Evolutionary conservation across 2,329 filamentous ascomycete species (phyloP).

Genomic region (Cyanodermella asteris): DNA sequence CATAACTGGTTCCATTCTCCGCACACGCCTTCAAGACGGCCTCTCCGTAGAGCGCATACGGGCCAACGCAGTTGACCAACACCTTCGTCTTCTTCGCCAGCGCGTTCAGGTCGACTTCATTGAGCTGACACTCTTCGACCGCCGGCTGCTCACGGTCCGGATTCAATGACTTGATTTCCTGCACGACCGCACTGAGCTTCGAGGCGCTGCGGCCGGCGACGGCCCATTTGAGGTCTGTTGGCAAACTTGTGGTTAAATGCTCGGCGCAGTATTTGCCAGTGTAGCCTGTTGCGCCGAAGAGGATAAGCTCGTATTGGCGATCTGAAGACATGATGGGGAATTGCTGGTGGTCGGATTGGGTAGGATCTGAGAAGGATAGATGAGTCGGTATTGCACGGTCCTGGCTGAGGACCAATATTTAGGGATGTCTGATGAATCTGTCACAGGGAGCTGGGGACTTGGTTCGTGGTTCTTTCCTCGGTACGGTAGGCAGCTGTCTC

Average conservation of each 20-base stretch:
- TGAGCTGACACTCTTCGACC: slow-evolving; percentile 25
- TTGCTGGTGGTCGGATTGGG: no score
- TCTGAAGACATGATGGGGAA: no score
- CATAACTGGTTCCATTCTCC: slow-evolving; percentile 41
- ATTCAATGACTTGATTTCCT: slow-evolving; percentile 43
- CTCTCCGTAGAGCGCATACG: slow-evolving; percentile 42
- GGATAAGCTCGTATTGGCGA: slow-evolving; percentile 45
- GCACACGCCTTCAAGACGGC: slow-evolving; percentile 43
- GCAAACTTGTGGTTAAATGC: slow-evolving; percentile 47
- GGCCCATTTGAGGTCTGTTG: slow-evolving; percentile 68
- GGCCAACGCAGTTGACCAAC: slow-evolving; percentile 39
- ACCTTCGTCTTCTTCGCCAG: slow-evolving; percentile 34
- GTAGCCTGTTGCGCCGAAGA: slow-evolving; percentile 56
- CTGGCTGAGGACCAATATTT: no score
- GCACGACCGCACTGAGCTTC: slow-evolving; percentile 49
- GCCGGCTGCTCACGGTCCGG: slow-evolving; percentile 46
- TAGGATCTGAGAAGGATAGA: no score
- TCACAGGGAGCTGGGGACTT: no score
- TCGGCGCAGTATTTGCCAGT: slow-evolving; percentile 60
- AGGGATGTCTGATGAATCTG: no score
- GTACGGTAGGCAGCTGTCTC: no score
- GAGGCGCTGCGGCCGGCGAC: slow-evolving; percentile 59
- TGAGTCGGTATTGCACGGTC: no score
- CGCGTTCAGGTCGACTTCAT: slow-evolving; percentile 25
- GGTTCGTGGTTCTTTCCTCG: no score